Percentiles rank a stretch among this genome's conserved stretches.
Conservation (phyloP, 305 asterid species). For the Fraxinus dipetala region DNA sequence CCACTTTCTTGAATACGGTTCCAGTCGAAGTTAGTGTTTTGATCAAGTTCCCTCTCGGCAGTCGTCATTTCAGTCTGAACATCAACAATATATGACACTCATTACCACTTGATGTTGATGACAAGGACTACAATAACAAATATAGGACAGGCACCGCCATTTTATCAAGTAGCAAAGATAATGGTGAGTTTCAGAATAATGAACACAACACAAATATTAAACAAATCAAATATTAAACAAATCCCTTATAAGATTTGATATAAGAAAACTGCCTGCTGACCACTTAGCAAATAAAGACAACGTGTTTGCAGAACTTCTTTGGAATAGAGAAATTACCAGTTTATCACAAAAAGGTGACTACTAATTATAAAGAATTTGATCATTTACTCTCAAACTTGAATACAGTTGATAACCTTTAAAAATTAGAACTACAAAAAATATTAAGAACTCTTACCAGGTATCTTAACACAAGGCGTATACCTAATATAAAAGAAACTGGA, state of each 20-base stretch:
- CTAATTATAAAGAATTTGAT: neutral
- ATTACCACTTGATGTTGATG: neutral
- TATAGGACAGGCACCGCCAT: neutral
- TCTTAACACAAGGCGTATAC: neutral
- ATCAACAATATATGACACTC: conserved; percentile 26
- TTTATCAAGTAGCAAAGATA: conserved; percentile 10
- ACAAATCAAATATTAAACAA: neutral
- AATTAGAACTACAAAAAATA: neutral
- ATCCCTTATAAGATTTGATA: neutral
- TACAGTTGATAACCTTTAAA: neutral
- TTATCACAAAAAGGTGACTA: neutral
- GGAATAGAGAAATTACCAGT: neutral
- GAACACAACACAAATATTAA: neutral
- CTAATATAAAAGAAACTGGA: neutral
- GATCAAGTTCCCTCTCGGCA: conserved; percentile 97
- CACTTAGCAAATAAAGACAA: neutral
- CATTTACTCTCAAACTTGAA: neutral
- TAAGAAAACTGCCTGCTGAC: neutral
- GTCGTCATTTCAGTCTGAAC: conserved; percentile 95
- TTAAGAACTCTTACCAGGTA: neutral
- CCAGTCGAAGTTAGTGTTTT: conserved; percentile 90
- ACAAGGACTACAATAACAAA: neutral
- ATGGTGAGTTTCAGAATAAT: neutral
- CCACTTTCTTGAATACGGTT: conserved; percentile 97
- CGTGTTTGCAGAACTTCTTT: neutral